These are phyloP conservation scores for Monilinia aucupariae DNA, from an alignment of 2,329 filamentous ascomycete species.

Conservation along the genomic window DNA sequence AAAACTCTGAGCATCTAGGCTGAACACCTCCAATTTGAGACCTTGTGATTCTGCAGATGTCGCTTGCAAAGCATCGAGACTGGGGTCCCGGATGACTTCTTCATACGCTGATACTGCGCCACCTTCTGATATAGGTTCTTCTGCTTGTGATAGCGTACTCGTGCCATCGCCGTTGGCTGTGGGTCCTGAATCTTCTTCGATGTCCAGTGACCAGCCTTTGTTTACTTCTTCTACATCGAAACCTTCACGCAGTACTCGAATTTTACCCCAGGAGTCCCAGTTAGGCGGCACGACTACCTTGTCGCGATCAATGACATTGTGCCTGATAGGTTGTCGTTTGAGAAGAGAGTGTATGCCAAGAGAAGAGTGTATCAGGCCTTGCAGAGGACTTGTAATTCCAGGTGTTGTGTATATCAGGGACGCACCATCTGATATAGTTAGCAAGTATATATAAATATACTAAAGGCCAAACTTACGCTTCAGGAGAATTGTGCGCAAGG, in stretches of 20 bases:
- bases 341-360: constrained; percentile 80
- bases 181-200: constrained; percentile 52
- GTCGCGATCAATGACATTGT: constrained; percentile 88
- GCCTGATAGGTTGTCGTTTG: constrained; percentile 72
- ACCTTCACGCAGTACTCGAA: constrained; percentile 80
- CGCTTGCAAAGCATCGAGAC: constrained; percentile 54
- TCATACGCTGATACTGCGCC: constrained; percentile 72
- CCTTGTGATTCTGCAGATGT: constrained; percentile 42
- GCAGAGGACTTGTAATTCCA: constrained; percentile 69
- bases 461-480: constrained; percentile 56
- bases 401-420: constrained; percentile 82
- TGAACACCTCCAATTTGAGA: constrained; percentile 49
- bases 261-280: constrained; percentile 99
- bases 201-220: constrained; percentile 78
- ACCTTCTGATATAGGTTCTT: constrained; percentile 40
- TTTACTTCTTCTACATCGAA: constrained; percentile 89
- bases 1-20: constrained; percentile 73
- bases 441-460: constrained; percentile 13
- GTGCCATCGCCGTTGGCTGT: constrained; percentile 33
- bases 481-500: constrained; percentile 79
- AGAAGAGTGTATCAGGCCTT: constrained; percentile 75
- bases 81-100: constrained; percentile 71
- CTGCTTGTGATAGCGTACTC: constrained; percentile 20
- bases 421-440: constrained; percentile 57
- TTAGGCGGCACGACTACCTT: constrained; percentile 93